A percentile compares a stretch with the other conserved stretches of the same genome.
Evolutionary conservation across 805 yeast genomes (phyloP).

Genomic region (Saturnispora zaruensis): DNA sequence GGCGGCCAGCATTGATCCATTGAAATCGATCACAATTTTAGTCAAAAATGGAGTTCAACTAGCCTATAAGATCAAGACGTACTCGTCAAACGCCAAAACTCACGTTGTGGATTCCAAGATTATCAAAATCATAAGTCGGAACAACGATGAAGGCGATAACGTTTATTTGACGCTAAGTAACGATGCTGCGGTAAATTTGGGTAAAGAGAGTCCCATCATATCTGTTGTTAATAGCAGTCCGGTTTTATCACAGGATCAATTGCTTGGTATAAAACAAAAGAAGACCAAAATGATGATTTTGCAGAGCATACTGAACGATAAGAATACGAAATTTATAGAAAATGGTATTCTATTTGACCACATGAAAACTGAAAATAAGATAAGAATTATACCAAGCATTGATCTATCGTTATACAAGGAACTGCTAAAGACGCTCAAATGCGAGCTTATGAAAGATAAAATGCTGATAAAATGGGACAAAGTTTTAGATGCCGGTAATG

Average conservation of each 20-base stretch:
- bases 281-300: neutral
- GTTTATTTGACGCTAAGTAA: neutral
- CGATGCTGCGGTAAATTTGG: constrained; percentile 1
- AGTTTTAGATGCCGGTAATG: neutral
- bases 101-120: constrained; percentile 3
- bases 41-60: constrained; percentile 1
- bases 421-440: neutral
- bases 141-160: neutral
- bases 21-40: neutral
- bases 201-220: neutral
- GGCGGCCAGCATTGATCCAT: constrained; percentile 1
- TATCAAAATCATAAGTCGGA: neutral
- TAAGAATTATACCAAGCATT: neutral
- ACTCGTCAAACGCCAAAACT: neutral
- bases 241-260: neutral
- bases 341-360: constrained; percentile 1
- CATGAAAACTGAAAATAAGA: neutral
- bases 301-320: neutral
- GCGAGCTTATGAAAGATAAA: neutral
- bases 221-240: constrained; percentile 3
- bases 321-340: neutral
- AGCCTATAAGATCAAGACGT: constrained; percentile 4
- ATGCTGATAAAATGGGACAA: neutral
- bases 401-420: neutral
- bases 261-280: neutral